These are phyloP conservation scores for Pythium myriotylum DNA, from an alignment of 352 stramenopile species.

Conservation along the genomic window DNA sequence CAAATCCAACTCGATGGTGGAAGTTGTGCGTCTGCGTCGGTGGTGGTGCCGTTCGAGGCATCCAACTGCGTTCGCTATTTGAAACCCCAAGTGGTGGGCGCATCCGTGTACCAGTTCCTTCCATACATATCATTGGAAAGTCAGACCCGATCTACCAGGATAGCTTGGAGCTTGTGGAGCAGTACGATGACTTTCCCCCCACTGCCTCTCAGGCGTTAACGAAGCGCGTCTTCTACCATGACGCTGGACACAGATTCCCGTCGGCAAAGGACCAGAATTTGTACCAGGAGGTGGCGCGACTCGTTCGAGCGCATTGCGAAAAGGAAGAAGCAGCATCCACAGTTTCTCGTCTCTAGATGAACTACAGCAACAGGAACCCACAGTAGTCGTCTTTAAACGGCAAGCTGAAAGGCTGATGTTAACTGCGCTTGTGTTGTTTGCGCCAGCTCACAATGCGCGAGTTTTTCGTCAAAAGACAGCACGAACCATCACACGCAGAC, in stretches of 20 bases:
- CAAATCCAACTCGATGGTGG: conserved; percentile 40
- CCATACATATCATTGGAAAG: conserved; percentile 70
- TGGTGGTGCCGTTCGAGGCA: conserved; percentile 31
- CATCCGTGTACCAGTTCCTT: conserved; percentile 48
- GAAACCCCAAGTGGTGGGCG: conserved; percentile 35
- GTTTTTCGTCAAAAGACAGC: no score
- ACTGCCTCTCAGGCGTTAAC: conserved; percentile 2
- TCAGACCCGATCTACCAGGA: conserved; percentile 45
- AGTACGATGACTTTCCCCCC: conserved; percentile 22
- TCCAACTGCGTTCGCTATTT: conserved; percentile 37
- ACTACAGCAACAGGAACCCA: no score
- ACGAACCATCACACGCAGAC: no score
- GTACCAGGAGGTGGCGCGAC: conserved; percentile 32
- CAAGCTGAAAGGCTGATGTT: no score
- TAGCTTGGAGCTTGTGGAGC: conserved; percentile 37
- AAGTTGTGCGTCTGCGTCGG: conserved; percentile 54
- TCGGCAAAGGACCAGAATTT: conserved; percentile 21
- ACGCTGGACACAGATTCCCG: conserved; percentile 36
- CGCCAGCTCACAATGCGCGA: no score
- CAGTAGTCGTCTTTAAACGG: no score
- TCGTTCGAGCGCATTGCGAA: conserved; percentile 21
- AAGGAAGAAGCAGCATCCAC: background rate
- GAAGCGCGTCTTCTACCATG: conserved; percentile 29
- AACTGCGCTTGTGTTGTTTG: no score
- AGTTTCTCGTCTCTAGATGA: conserved; percentile 9